Percentiles rank a stretch among this genome's conserved stretches.
Evolutionary conservation across 2,329 filamentous ascomycete species (phyloP).

Genomic region (Tympanopsis confertula): DNA sequence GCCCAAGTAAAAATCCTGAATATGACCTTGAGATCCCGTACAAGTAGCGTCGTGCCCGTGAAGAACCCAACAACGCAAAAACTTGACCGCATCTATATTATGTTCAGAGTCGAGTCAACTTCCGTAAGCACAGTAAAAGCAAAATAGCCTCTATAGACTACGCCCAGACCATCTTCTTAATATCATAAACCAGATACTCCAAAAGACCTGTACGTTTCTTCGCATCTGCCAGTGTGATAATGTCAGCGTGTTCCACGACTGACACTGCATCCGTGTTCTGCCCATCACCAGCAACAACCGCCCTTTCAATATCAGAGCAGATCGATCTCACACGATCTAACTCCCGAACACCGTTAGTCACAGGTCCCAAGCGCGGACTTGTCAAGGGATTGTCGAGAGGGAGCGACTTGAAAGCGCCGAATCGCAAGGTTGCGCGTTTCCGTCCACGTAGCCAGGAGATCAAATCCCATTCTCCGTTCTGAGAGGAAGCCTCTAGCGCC

Average conservation of each 20-base stretch:
- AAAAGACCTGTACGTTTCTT: constrained; percentile 57
- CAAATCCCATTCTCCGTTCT: background rate
- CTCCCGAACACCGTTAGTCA: background rate
- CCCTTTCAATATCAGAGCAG: constrained; percentile 44
- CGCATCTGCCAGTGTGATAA: constrained; percentile 53
- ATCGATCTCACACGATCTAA: constrained; percentile 27
- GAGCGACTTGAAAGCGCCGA: background rate
- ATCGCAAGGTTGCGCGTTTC: background rate
- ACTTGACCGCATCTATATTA: background rate
- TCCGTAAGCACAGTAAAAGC: too few relatives aligned
- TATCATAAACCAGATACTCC: constrained; percentile 54
- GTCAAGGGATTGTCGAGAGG: constrained; percentile 1
- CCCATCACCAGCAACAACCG: constrained; percentile 18
- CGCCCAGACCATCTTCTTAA: constrained; percentile 61
- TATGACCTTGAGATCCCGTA: too few relatives aligned
- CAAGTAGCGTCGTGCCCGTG: background rate
- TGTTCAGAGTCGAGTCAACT: background rate
- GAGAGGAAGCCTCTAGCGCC: background rate
- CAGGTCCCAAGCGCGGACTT: constrained; percentile 27
- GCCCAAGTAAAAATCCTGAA: too few relatives aligned
- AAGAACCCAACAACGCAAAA: background rate
- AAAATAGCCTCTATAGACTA: background rate
- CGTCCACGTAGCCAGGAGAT: background rate
- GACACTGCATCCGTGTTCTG: constrained; percentile 14
- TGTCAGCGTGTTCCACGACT: constrained; percentile 27